These are phyloP conservation scores for Eutrema yunnanense DNA, from an alignment of 345 rosid species.

Conservation along the genomic window DNA sequence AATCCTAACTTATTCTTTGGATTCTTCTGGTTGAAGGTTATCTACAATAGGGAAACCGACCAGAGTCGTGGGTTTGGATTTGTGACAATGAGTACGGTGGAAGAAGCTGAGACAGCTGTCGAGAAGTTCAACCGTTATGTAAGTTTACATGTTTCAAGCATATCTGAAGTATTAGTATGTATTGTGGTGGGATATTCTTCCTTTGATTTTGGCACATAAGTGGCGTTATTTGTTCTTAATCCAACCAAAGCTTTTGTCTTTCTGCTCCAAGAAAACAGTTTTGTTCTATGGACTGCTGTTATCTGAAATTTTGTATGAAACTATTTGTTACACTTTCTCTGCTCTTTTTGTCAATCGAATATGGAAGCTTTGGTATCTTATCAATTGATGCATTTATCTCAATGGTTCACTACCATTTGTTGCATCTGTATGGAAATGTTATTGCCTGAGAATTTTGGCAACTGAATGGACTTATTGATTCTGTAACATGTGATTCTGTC, in stretches of 20 bases:
- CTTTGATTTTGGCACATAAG: background rate
- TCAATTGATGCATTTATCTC: background rate
- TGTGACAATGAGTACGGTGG: constrained; percentile 82
- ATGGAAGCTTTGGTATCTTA: background rate
- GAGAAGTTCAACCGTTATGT: constrained; percentile 66
- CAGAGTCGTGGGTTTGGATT: constrained; percentile 94
- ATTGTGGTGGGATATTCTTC: background rate
- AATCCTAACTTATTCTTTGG: background rate
- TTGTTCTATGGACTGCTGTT: background rate
- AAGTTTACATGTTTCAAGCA: constrained; percentile 30
- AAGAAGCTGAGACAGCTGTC: constrained; percentile 81
- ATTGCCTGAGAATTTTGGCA: too few species aligned
- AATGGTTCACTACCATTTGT: background rate
- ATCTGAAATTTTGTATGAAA: background rate
- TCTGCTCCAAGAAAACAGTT: background rate
- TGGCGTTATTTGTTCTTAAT: background rate
- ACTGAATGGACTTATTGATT: background rate
- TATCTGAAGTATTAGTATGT: background rate
- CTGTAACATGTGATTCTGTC: background rate
- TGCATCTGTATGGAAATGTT: background rate
- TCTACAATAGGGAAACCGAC: constrained; percentile 75
- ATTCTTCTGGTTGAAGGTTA: constrained; percentile 47
- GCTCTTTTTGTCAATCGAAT: background rate
- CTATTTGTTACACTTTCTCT: background rate
- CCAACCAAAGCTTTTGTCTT: background rate